phyloP scores from a whole-genome alignment of 768 basidiomycete genomes.

The Neoboletus brunneissimus region DNA sequence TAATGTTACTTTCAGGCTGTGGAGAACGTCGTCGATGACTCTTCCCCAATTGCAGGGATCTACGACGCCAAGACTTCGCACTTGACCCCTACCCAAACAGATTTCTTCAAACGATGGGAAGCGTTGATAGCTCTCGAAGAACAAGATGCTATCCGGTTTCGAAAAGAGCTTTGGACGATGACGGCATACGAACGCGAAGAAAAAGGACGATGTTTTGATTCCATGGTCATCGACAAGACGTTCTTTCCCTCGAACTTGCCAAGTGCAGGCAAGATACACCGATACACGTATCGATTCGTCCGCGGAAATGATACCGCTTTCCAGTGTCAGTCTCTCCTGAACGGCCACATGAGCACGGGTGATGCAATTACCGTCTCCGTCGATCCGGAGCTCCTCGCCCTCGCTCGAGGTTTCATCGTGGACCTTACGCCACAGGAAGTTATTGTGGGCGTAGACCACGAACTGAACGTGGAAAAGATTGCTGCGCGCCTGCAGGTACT shows the following conservation, averaged over 20 bases:
- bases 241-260: constrained; percentile 29
- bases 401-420: constrained; percentile 81
- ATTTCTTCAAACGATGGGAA: constrained; percentile 94
- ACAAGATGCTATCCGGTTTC: constrained; percentile 77
- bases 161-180: constrained; percentile 93
- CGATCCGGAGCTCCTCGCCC: constrained; percentile 80
- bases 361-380: constrained; percentile 88
- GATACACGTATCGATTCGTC: constrained; percentile 73
- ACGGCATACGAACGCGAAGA: constrained; percentile 73
- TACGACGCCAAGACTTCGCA: constrained; percentile 82
- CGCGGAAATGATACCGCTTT: constrained; percentile 28
- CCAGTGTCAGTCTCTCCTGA: constrained; percentile 46
- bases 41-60: constrained; percentile 58
- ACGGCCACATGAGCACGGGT: constrained; percentile 72
- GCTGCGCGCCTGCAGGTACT: constrained; percentile 35
- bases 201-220: constrained; percentile 79
- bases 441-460: constrained; percentile 80
- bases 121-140: constrained; percentile 81
- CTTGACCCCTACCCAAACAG: constrained; percentile 59
- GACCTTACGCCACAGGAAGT: constrained; percentile 63
- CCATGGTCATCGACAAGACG: constrained; percentile 65
- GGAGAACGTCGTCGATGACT: constrained; percentile 55
- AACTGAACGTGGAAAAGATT: constrained; percentile 53
- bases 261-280: constrained; percentile 61
- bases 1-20: constrained; percentile 50